phyloP scores from a whole-genome alignment of 1,139 yeast genomes.

The Hyphopichia burtonii region DNA sequence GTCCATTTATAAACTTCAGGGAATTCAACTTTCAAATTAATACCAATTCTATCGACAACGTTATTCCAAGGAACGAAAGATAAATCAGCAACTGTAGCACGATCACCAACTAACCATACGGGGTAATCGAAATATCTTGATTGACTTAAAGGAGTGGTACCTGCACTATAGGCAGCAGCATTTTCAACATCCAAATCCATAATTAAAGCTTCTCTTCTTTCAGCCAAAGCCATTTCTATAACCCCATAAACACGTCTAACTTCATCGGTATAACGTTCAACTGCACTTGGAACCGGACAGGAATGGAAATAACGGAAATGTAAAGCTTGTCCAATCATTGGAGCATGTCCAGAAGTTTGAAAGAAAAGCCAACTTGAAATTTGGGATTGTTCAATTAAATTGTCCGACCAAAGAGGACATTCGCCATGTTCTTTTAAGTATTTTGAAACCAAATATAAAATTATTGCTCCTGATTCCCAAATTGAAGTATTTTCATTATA shows the following conservation, averaged over 20 bases:
- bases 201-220: conserved; percentile 83
- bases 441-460: conserved; percentile 70
- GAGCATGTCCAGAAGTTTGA: conserved; percentile 96
- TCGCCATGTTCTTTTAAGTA: conserved; percentile 68
- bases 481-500: conserved; percentile 73
- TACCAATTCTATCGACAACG: conserved; percentile 90
- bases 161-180: conserved; percentile 85
- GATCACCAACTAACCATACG: conserved; percentile 92
- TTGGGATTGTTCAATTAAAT: conserved; percentile 79
- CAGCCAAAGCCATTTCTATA: conserved; percentile 92
- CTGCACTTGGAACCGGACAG: conserved; percentile 83
- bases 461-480: conserved; percentile 95
- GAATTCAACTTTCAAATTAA: conserved; percentile 80
- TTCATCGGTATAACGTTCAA: conserved; percentile 89
- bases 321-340: conserved; percentile 96
- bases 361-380: conserved; percentile 89
- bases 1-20: conserved; percentile 98
- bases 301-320: conserved; percentile 92
- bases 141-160: conserved; percentile 84
- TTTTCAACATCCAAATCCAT: conserved; percentile 89
- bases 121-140: conserved; percentile 89
- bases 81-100: conserved; percentile 87
- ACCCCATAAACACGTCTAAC: conserved; percentile 93
- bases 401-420: conserved; percentile 79
- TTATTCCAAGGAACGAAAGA: conserved; percentile 97